Conservation (phyloP, 1,284 basidiomycete species). For the Ustilago lituana region DNA sequence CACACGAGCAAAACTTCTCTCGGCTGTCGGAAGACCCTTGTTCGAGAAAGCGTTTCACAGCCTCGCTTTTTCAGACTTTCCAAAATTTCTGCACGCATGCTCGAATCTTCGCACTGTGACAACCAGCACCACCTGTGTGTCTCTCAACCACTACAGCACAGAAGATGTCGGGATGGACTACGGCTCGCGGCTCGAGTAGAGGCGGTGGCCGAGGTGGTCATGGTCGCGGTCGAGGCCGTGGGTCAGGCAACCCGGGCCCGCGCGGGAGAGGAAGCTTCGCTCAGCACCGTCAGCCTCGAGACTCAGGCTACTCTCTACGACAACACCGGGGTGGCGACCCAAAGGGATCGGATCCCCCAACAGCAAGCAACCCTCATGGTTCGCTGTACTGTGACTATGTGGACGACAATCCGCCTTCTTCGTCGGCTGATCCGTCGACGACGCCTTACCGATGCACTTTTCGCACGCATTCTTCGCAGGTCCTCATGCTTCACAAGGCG, state of each 20-base stretch:
- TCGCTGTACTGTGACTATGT: slow-evolving; percentile 37
- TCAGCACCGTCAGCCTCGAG: slow-evolving; percentile 38
- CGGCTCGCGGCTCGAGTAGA: slow-evolving; percentile 5
- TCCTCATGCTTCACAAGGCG: slow-evolving; percentile 61
- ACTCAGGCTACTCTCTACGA: slow-evolving; percentile 27
- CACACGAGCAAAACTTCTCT: slow-evolving; percentile 2
- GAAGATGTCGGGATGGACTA: slow-evolving; percentile 13
- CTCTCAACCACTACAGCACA: not conserved
- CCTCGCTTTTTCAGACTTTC: not conserved
- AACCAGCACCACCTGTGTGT: not conserved
- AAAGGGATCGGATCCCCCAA: not conserved
- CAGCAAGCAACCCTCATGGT: slow-evolving; percentile 6
- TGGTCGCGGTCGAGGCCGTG: slow-evolving; percentile 17
- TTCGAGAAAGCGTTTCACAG: no score
- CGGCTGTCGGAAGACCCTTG: slow-evolving; percentile 38
- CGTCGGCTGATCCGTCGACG: slow-evolving; percentile 13
- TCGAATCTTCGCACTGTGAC: no score
- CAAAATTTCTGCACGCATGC: not conserved
- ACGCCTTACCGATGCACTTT: slow-evolving; percentile 35
- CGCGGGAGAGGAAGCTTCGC: slow-evolving; percentile 23
- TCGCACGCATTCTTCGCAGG: slow-evolving; percentile 30
- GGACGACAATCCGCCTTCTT: slow-evolving; percentile 32
- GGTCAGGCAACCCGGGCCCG: slow-evolving; percentile 1
- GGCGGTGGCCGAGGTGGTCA: slow-evolving; percentile 19
- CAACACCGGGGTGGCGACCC: slow-evolving; percentile 1